Evolutionary conservation across 805 yeast species (phyloP).

Genomic region (Nakazawaea ishiwadae): DNA sequence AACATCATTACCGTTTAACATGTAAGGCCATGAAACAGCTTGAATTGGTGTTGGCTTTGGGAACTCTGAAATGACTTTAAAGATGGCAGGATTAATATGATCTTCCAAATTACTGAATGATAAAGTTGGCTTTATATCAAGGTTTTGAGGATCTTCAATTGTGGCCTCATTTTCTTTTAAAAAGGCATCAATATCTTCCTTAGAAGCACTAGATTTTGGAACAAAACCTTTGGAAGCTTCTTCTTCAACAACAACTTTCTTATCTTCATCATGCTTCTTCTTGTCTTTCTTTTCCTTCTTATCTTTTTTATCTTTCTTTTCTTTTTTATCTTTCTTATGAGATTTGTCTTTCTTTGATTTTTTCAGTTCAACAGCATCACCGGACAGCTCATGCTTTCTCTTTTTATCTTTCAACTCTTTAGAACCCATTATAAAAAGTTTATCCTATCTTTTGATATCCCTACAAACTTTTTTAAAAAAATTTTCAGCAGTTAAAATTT

Average conservation of each 20-base stretch:
- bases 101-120: conserved; percentile 56
- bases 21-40: conserved; percentile 90
- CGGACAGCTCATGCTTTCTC: conserved; percentile 21
- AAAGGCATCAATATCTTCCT: conserved; percentile 57
- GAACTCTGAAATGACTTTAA: conserved; percentile 61
- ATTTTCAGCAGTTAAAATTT: conserved; percentile 6
- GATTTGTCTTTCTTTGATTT: conserved; percentile 23
- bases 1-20: conserved; percentile 75
- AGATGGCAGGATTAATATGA: conserved; percentile 47
- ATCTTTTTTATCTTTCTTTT: conserved; percentile 30
- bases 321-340: conserved; percentile 23
- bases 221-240: conserved; percentile 14
- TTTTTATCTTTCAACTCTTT: conserved; percentile 23
- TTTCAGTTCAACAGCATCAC: conserved; percentile 16
- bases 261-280: conserved; percentile 26
- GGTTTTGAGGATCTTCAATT: conserved; percentile 60
- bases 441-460: no score
- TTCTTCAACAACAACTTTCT: no score
- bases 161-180: conserved; percentile 69
- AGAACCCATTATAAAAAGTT: conserved; percentile 7
- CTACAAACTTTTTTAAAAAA: conserved; percentile 1
- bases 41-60: conserved; percentile 95
- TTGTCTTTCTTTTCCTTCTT: conserved; percentile 36
- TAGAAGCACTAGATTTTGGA: conserved; percentile 36
- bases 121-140: conserved; percentile 62